phyloP scores from a whole-genome alignment of 73 alveolate genomes.

The Paramecium sonneborni region DNA sequence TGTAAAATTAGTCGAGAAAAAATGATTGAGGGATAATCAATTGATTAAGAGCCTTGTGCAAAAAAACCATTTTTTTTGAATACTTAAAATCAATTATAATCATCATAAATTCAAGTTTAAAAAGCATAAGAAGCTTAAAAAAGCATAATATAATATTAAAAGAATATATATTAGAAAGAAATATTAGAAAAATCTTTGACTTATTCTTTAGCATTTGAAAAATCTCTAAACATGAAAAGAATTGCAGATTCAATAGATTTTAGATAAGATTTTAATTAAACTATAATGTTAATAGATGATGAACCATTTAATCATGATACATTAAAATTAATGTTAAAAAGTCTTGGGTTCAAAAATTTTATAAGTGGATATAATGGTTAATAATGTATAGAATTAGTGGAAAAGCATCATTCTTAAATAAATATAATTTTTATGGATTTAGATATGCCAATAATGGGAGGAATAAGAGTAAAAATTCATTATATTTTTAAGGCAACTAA shows the following conservation, averaged over 20 bases:
- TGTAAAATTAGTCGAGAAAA: not conserved
- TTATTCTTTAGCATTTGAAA: not conserved
- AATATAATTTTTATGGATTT: conserved; percentile 28
- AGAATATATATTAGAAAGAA: not conserved
- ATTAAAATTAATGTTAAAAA: not conserved
- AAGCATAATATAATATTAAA: not conserved
- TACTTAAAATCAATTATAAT: not conserved
- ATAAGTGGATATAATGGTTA: too few species aligned
- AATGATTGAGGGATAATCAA: not conserved
- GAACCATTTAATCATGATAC: conserved; percentile 54
- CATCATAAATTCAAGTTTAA: not conserved
- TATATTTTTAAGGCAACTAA: not conserved
- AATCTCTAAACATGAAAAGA: not conserved
- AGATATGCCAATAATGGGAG: not conserved
- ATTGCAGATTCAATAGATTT: conserved; percentile 2
- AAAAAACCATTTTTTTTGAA: not conserved
- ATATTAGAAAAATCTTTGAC: not conserved
- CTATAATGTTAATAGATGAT: conserved; percentile 47
- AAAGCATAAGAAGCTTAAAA: not conserved
- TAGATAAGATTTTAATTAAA: not conserved
- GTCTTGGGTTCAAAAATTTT: not conserved
- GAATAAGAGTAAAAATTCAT: not conserved
- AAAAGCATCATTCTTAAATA: not conserved
- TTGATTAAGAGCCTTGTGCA: not conserved
- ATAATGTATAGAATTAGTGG: not conserved